Evolutionary conservation across 2,329 filamentous ascomycete species (phyloP).

Genomic region (Macrophomina tecta): DNA sequence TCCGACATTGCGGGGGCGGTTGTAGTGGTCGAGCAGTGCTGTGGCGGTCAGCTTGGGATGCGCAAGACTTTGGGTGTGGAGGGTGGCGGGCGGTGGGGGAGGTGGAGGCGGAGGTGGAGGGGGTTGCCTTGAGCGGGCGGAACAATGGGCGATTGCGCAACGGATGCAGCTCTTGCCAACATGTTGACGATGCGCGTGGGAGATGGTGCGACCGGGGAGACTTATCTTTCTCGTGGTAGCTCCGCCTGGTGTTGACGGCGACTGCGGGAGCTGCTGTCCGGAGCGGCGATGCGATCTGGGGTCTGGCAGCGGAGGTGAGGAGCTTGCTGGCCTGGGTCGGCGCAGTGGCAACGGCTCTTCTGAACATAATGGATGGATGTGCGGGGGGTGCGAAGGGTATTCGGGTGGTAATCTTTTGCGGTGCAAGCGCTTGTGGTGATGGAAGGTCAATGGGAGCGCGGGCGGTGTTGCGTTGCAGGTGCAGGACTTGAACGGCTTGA

Average conservation of each 20-base stretch:
- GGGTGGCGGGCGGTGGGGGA: neutral
- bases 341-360: constrained; percentile 59
- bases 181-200: neutral
- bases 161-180: constrained; percentile 5
- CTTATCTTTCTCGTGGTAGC: constrained; percentile 72
- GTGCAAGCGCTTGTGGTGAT: constrained; percentile 27
- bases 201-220: constrained; percentile 32
- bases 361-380: constrained; percentile 58
- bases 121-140: neutral
- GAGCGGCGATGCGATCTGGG: constrained; percentile 55
- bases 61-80: neutral
- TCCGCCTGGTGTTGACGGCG: constrained; percentile 50
- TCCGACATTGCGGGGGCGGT: constrained; percentile 77
- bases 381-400: constrained; percentile 16
- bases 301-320: constrained; percentile 55
- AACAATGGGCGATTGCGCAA: neutral
- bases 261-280: constrained; percentile 51
- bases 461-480: constrained; percentile 27
- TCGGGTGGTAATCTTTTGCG: constrained; percentile 23
- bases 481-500: constrained; percentile 33
- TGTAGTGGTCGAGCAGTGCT: constrained; percentile 78
- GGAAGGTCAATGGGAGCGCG: constrained; percentile 32
- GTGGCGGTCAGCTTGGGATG: constrained; percentile 47
- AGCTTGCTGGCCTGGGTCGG: constrained; percentile 60
- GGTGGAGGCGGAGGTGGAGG: neutral